A percentile compares a stretch with the other conserved stretches of the same genome.
Evolutionary conservation across 768 basidiomycete species (phyloP).

Genomic region (Podaxis mareebaensis): DNA sequence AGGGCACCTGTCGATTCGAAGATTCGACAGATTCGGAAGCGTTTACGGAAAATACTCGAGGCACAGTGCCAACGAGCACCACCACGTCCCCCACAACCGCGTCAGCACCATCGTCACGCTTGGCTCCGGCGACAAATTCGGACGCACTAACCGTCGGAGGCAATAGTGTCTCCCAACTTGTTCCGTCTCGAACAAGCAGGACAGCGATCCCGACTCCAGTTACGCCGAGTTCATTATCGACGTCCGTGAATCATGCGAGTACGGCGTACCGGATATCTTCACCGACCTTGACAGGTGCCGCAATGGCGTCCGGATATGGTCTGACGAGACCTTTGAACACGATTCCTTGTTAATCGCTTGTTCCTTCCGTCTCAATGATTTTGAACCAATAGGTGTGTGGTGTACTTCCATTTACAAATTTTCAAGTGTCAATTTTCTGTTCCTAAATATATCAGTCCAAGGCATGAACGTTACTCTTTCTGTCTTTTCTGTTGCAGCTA

Average conservation of each 20-base stretch:
- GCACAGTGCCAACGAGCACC: slow-evolving; percentile 2
- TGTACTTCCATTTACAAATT: background rate
- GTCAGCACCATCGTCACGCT: background rate
- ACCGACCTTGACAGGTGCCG: background rate
- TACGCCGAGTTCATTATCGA: background rate
- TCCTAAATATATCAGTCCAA: background rate
- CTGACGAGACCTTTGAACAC: background rate
- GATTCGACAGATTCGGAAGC: slow-evolving; percentile 16
- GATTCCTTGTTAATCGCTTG: background rate
- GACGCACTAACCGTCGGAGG: background rate
- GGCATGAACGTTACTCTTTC: background rate
- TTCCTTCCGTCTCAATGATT: background rate
- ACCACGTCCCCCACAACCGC: background rate
- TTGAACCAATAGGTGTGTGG: background rate
- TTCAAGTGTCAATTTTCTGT: background rate
- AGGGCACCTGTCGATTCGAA: slow-evolving; percentile 59
- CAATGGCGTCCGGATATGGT: background rate
- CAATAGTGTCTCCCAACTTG: background rate
- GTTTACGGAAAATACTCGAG: slow-evolving; percentile 9
- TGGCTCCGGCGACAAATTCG: background rate
- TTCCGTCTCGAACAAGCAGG: background rate
- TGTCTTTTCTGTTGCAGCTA: background rate
- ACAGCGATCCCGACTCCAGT: background rate
- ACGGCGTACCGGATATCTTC: background rate
- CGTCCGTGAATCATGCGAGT: background rate